Base-by-base conservation (phyloP, 2,329 filamentous ascomycete genomes). In the Allantophomopsis cytisporea region DNA sequence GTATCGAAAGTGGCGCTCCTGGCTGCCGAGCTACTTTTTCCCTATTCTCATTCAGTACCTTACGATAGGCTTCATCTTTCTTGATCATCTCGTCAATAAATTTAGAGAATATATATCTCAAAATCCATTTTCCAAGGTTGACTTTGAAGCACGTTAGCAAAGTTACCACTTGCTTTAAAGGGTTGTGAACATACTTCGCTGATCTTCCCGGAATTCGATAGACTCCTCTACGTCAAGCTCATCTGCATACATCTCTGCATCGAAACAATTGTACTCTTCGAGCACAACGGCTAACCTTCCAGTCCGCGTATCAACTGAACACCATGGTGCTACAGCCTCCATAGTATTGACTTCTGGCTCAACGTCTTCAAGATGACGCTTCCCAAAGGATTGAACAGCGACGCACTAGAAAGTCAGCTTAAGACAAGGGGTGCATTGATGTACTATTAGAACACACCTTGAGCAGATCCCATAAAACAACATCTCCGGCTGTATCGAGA, bases 191-290 rank as follows among this genome's bases (percentile, higher is more conserved):
- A 54, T 71, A 89, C 84, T 94, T 63, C 91, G 76, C 62, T 96
- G 89, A 51, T 98, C 91, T 51, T 96, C 89, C 41, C 82, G 71
- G 54, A 94, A 94, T 11, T 88, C 80, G 14, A 83, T 66, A n/a
- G 74, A 66, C 45, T 86, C 80, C 10, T 82, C 72, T 40, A 89
- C 50, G 32, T 78, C 68, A 30, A 93, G 64, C 60, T 96, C 88
- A 55, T 98, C 91, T 1, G 87, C 89, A 56, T 98, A 98, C 59
- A 94, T 83, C 54, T 98, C 91, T 13, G 88, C 91, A 60, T 98
- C 91, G 50, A 98, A 98, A 57, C 88, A 95, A 50, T 93, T 93
- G 53, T 91, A 93, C 32, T 88, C 85, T 54, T 98, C 91, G 14
- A 98, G 61, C 14, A 93, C 80, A 3, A 95, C 89, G 2, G 87